A percentile compares a stretch with the other conserved stretches of the same genome.
These are phyloP conservation scores for Pterocarpus santalinus DNA, from an alignment of 306 rosid species.

Conservation along the genomic window DNA sequence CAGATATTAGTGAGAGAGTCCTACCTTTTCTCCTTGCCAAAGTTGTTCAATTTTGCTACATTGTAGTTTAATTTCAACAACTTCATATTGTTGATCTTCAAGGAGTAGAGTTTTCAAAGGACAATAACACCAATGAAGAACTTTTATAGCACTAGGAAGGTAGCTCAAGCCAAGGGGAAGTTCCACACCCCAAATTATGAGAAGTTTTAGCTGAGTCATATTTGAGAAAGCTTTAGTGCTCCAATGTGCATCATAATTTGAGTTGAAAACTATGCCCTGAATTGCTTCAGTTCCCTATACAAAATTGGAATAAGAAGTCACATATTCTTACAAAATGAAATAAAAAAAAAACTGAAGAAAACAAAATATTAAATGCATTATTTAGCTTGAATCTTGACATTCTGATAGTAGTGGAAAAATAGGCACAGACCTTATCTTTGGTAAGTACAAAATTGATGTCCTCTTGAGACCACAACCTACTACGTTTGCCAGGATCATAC, in stretches of 20 bases:
- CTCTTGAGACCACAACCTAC: background rate
- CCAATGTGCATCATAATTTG: background rate
- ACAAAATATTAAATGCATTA: background rate
- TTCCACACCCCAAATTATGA: background rate
- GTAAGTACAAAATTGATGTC: background rate
- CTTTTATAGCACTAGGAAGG: background rate
- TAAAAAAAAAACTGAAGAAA: background rate
- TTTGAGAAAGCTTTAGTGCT: slow-evolving; percentile 5
- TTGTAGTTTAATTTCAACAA: slow-evolving; percentile 24
- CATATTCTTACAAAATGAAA: background rate
- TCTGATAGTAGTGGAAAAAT: no score
- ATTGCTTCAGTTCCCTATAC: background rate
- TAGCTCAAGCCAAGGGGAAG: background rate
- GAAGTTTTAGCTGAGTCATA: slow-evolving; percentile 2
- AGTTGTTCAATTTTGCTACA: background rate
- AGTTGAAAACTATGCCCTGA: background rate
- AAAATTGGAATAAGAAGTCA: background rate
- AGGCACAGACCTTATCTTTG: no score
- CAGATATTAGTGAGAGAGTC: background rate
- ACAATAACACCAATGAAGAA: background rate
- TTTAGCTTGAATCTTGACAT: no score
- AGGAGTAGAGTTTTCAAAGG: slow-evolving; percentile 6
- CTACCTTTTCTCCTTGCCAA: slow-evolving; percentile 9
- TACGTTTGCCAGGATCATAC: background rate
- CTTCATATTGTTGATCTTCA: background rate